Base-by-base conservation (phyloP, 2,329 filamentous ascomycete genomes). In the Grosmannia huntii region DNA sequence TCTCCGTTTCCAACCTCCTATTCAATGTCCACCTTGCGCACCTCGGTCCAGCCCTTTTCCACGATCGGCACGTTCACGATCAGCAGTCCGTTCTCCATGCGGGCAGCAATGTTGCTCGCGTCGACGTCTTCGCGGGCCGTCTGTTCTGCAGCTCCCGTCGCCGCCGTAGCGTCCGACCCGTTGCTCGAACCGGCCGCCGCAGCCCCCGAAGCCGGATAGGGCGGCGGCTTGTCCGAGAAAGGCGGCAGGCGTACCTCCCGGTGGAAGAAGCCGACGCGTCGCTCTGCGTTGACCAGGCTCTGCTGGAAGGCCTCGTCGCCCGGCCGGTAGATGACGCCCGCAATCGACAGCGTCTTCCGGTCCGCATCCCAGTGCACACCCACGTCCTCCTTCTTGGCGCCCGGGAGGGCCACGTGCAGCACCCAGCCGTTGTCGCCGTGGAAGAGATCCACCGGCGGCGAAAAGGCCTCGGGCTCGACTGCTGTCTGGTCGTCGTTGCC, bases 31-130 rank as follows among this genome's bases (percentile, higher is more conserved):
- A 85, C 76, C 68, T 79, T 79, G 66, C 75, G 77, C 60, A 84
- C 75, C 65, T 84, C 80, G 64, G 82, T 86, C 75, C 82, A 83
- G 63, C 82, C 82, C 69, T 76, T 81, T 67, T 86, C 82, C 9
- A 81, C 66, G 75, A 90, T 91, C 9, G 87, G 87, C 1, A 95
- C 81, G n/a, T 81, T 83, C n/a, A 95, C 77, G 41, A 85, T 75
- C 64, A 95, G 70, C 1, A 95, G 74, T 5, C 89, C 89, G 67
- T 94, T 86, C 69, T 90, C 86, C 71, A 95, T 77, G 72, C 83
- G 89, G 3, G 89, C 88, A 2, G 76, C 79, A 66, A 94, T 92
- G 27, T 72, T 76, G 54, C 85, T 78, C 1, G 76, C 80, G 65
- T 90, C 85, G 19, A 94, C 75, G 62, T 79, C 76, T 28, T 84